Evolutionary conservation across 2,329 filamentous ascomycete genomes (phyloP).

Genomic region (Aspergillus niger): DNA sequence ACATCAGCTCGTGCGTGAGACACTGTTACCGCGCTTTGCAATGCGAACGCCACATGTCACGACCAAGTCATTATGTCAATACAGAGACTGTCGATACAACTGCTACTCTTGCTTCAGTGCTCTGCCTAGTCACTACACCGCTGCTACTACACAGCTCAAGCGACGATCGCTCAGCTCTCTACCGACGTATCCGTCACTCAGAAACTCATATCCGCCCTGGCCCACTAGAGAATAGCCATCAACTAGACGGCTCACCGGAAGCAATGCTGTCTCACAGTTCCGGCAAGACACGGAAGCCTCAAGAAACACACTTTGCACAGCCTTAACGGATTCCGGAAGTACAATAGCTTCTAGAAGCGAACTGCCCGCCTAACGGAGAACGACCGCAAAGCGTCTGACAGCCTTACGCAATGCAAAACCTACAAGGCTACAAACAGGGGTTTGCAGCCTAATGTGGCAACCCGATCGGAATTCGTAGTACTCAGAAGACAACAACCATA

Average conservation of each 20-base stretch:
- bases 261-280: background rate
- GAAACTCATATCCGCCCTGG: background rate
- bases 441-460: background rate
- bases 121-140: background rate
- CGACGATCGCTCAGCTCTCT: background rate
- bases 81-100: background rate
- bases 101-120: background rate
- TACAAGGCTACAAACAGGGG: background rate
- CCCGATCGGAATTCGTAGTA: background rate
- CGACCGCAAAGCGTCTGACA: background rate
- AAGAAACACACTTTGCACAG: background rate
- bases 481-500: background rate
- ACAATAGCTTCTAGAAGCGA: background rate
- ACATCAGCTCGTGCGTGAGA: background rate
- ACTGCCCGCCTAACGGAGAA: slow-evolving; percentile 1
- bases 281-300: background rate
- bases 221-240: background rate
- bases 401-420: slow-evolving; percentile 2
- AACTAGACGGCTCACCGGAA: background rate
- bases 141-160: background rate
- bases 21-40: background rate
- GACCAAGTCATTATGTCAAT: background rate
- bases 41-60: background rate
- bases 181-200: background rate
- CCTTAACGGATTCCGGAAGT: slow-evolving; percentile 4